Conservation (phyloP, 1,284 basidiomycete species). For the Retiboletus fuscus region DNA sequence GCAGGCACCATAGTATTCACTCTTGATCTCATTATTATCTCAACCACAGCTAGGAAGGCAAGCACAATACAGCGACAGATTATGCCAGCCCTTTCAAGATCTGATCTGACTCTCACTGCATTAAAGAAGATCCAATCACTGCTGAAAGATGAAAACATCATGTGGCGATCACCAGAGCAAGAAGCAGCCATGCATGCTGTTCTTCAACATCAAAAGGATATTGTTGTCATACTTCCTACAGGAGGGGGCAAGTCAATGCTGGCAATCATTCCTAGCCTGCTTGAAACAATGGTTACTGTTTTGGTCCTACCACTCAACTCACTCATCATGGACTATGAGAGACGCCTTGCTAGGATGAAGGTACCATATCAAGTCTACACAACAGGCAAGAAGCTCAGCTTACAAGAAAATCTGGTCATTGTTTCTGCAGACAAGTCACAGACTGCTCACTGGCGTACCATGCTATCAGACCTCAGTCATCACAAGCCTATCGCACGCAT, state of each 20-base stretch:
- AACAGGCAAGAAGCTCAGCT: background rate
- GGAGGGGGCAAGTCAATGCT: constrained; percentile 33
- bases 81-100: no score
- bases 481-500: background rate
- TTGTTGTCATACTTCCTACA: background rate
- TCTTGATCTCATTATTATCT: no score
- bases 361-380: constrained; percentile 19
- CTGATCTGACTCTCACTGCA: no score
- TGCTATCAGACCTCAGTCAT: accelerated
- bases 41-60: no score
- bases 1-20: no score
- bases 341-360: background rate
- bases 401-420: constrained; percentile 8
- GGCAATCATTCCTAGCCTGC: constrained; percentile 18
- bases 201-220: background rate
- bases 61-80: no score
- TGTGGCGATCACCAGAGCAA: constrained; percentile 14
- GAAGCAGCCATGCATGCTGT: background rate
- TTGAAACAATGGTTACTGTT: constrained; percentile 7
- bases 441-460: background rate
- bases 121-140: background rate
- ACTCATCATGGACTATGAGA: constrained; percentile 23
- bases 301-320: constrained; percentile 22
- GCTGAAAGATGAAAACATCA: background rate
- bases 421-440: constrained; percentile 23